These are phyloP conservation scores for Pseudogymnoascus sp. DNA, from an alignment of 2,329 filamentous ascomycete species.

Conservation along the genomic window DNA sequence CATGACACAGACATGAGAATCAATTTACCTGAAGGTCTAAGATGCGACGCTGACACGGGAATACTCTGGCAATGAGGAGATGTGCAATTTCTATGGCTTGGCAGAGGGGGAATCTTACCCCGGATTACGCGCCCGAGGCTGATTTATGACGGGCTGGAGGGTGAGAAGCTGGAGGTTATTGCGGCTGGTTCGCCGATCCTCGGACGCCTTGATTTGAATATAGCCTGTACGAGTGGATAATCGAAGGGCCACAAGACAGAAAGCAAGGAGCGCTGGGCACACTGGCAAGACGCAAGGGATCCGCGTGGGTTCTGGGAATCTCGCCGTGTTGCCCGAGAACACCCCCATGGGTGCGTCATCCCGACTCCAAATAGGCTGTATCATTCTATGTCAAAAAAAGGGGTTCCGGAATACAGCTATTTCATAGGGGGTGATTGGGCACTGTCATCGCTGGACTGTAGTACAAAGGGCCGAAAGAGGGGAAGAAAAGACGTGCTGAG, in stretches of 20 bases:
- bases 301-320: background rate
- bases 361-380: background rate
- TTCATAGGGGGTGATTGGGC: background rate
- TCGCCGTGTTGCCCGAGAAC: background rate
- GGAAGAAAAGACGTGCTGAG: background rate
- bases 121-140: slow-evolving; percentile 1
- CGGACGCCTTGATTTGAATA: background rate
- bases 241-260: background rate
- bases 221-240: background rate
- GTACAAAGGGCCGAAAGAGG: background rate
- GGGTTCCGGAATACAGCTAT: background rate
- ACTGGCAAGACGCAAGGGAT: background rate
- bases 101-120: background rate
- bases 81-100: background rate
- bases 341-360: background rate
- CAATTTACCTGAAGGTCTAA: background rate
- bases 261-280: background rate
- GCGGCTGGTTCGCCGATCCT: background rate
- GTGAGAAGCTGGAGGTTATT: background rate
- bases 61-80: background rate
- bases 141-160: background rate
- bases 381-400: background rate
- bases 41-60: slow-evolving; percentile 2
- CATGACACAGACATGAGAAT: background rate
- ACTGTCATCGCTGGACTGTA: background rate